Base-by-base conservation (phyloP, 176 grass and related monocot species). In the Triticum dicoccoides region DNA sequence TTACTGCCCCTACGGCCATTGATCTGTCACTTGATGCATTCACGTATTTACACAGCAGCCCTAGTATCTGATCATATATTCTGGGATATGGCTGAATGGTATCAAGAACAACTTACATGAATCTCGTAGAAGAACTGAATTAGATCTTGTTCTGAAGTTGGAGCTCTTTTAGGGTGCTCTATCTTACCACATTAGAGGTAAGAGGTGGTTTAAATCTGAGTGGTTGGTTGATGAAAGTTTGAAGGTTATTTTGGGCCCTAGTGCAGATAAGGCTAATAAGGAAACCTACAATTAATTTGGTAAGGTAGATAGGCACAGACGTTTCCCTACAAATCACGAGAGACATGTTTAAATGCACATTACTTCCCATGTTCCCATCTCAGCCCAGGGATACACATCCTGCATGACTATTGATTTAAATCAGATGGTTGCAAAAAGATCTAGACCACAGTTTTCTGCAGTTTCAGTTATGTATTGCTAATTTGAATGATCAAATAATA, bases 331-430 rank as follows among this genome's bases (percentile, higher is more conserved):
- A 21, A 34, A 18, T 69, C 67, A 69, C 17, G 33, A 38, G 67
- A 37, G 67, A 69, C 17, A 11, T 69, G 64, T 69, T 69, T 38
- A 35, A 69, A 69, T 69, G 67, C 67, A 69, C 67, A 69, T 69
- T 69, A 69, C 33, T 21, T 69, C 33, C 67, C 17, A 69, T 69
- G 33, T 35, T 69, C 67, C 33, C 33, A 21, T 69, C 17, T 69
- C 67, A 69, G 34, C 67, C 30, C 17, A 11, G 33, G 8, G 33
- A 69, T 69, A 21, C 54, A 59, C 17, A 59, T 59, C 54, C 54
- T 59, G 54, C 54, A 21, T 59, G 54, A 21, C 18, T 59, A 59
- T 59, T 59, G 54, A 59, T 59, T 56, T 35, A 34, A 35, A 17
- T 69, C 65, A 69, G 29, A 69, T 69, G 65, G 32, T 69, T 69